Evolutionary conservation across 257 asterid species (phyloP).

Genomic region (Scutellaria barbata): DNA sequence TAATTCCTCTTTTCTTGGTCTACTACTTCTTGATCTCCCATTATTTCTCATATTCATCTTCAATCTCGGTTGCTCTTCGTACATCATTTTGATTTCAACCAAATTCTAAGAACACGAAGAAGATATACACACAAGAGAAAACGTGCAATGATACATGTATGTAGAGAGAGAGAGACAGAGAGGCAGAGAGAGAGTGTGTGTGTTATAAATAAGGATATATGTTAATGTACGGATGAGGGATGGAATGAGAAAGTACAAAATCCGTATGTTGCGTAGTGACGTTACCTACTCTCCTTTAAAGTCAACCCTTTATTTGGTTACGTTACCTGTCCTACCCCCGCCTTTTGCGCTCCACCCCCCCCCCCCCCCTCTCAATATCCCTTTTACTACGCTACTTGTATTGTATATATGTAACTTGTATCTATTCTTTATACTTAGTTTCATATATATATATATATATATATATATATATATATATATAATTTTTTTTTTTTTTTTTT

Average conservation of each 20-base stretch:
- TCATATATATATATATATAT: too few species aligned
- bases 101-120: too few species aligned
- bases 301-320: conserved; percentile 37
- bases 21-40: background rate
- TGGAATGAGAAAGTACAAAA: conserved; percentile 34
- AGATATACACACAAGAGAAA: background rate
- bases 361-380: background rate
- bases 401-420: too few species aligned
- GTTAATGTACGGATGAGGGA: conserved; percentile 37
- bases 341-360: conserved; percentile 18
- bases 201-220: background rate
- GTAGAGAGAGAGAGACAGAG: background rate
- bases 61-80: conserved; percentile 36
- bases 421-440: too few species aligned
- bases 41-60: conserved; percentile 29
- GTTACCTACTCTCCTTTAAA: conserved; percentile 25
- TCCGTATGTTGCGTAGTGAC: conserved; percentile 45
- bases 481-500: too few species aligned
- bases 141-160: background rate
- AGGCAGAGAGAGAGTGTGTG: background rate
- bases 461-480: too few species aligned
- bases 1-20: background rate
- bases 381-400: too few species aligned
- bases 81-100: background rate
- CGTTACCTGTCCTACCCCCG: conserved; percentile 21